Percentiles rank a stretch among this genome's conserved stretches.
Conservation (phyloP, 352 stramenopile genomes). For the Pythium graminicola region DNA sequence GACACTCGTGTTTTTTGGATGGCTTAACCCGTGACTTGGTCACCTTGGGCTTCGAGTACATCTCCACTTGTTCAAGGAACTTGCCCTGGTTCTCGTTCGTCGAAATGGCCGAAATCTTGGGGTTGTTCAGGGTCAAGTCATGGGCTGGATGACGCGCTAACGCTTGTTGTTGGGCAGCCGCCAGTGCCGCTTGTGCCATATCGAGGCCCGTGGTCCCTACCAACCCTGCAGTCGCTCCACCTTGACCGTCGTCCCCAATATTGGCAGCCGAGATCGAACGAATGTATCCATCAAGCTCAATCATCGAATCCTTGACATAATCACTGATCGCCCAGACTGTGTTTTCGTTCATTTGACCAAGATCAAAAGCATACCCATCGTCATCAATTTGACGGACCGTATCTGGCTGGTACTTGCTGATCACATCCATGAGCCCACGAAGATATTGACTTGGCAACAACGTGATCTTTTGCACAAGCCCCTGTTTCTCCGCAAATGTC, state of each 20-base stretch:
- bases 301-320: constrained; percentile 83
- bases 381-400: constrained; percentile 83
- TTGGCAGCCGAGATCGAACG: constrained; percentile 48
- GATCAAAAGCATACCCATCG: constrained; percentile 81
- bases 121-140: constrained; percentile 43
- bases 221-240: background rate
- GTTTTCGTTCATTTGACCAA: constrained; percentile 86
- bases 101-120: constrained; percentile 67
- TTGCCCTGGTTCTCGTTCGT: constrained; percentile 76
- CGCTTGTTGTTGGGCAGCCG: constrained; percentile 20
- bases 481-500: constrained; percentile 79
- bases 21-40: constrained; percentile 84
- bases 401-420: constrained; percentile 85
- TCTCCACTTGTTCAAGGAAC: constrained; percentile 84
- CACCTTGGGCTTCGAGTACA: constrained; percentile 85
- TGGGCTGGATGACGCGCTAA: constrained; percentile 27
- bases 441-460: constrained; percentile 79
- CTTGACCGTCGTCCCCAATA: constrained; percentile 21
- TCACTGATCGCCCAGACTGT: constrained; percentile 84
- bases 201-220: constrained; percentile 6
- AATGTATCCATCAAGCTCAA: constrained; percentile 81
- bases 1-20: constrained; percentile 82
- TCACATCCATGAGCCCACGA: constrained; percentile 79
- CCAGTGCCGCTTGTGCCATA: constrained; percentile 12
- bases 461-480: constrained; percentile 82